phyloP scores from a whole-genome alignment of 345 rosid species.

The Citrus australasica region DNA sequence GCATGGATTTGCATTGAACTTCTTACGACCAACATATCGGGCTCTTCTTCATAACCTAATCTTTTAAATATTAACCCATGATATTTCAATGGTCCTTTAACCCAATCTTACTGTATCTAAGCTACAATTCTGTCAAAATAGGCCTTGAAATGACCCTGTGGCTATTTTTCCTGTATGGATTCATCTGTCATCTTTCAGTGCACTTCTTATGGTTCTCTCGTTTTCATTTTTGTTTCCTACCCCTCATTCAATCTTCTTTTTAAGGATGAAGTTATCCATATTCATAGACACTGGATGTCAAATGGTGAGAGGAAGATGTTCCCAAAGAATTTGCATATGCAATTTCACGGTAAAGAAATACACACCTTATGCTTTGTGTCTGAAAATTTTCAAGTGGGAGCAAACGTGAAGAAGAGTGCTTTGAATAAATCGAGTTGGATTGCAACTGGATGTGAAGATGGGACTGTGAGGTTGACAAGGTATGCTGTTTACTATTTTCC shows the following conservation, averaged over 20 bases:
- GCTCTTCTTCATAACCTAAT: neutral
- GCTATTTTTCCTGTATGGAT: neutral
- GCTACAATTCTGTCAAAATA: neutral
- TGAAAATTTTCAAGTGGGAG: slow-evolving; percentile 31
- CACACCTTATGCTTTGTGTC: slow-evolving; percentile 81
- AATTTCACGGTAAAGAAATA: slow-evolving; percentile 95
- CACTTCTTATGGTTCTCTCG: neutral
- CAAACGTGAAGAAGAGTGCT: slow-evolving; percentile 26
- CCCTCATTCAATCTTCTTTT: slow-evolving; percentile 12
- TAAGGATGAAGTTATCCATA: slow-evolving; percentile 84
- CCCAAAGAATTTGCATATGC: slow-evolving; percentile 71
- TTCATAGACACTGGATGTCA: slow-evolving; percentile 59
- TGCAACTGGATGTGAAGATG: slow-evolving; percentile 98
- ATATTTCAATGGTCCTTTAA: neutral
- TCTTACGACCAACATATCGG: neutral
- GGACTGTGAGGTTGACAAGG: slow-evolving; percentile 96
- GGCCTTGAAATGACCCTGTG: neutral
- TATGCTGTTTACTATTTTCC: slow-evolving; percentile 23
- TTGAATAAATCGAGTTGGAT: slow-evolving; percentile 63
- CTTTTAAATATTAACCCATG: neutral
- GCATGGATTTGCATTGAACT: neutral
- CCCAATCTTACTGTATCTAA: neutral
- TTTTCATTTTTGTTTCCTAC: slow-evolving; percentile 3
- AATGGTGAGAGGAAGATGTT: slow-evolving; percentile 46
- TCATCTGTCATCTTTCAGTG: neutral